phyloP scores from a whole-genome alignment of 192 early-diverging fungal species.

The Coemansia sp. region DNA sequence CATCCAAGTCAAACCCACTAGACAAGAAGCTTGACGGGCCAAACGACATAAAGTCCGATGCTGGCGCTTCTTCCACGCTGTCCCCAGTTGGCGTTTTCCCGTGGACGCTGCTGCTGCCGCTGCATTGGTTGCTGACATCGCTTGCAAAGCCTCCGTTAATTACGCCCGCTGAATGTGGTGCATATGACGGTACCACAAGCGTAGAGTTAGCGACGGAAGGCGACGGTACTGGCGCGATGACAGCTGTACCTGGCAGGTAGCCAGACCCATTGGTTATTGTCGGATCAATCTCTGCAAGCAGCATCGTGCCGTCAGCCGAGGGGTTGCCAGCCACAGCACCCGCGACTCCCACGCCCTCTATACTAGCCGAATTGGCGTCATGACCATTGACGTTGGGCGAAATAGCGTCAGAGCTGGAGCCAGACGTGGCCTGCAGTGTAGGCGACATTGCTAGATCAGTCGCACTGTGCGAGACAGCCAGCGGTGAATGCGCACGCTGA shows the following conservation, averaged over 20 bases:
- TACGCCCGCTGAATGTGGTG: background rate
- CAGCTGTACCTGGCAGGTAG: background rate
- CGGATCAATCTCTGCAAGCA: background rate
- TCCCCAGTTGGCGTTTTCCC: constrained; percentile 1
- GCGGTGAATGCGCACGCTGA: constrained; percentile 3
- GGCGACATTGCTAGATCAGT: background rate
- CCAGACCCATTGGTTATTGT: background rate
- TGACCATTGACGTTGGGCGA: background rate
- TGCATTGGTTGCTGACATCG: constrained; percentile 7
- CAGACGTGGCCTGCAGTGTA: background rate
- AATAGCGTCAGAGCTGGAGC: constrained; percentile 3
- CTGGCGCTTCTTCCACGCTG: constrained; percentile 41
- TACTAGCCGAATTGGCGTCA: background rate
- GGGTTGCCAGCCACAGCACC: background rate
- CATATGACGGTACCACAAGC: background rate
- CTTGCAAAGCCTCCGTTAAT: background rate
- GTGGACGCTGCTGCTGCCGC: background rate
- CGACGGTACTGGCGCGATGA: background rate
- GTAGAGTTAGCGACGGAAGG: background rate
- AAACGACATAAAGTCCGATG: constrained; percentile 60
- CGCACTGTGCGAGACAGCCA: background rate
- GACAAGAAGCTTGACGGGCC: constrained; percentile 57
- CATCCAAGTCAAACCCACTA: constrained; percentile 54
- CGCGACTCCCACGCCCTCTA: constrained; percentile 3
- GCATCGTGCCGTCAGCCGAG: background rate